Evolutionary conservation across 2,329 filamentous ascomycete genomes (phyloP).

Genomic region (Emmonsia crescens): DNA sequence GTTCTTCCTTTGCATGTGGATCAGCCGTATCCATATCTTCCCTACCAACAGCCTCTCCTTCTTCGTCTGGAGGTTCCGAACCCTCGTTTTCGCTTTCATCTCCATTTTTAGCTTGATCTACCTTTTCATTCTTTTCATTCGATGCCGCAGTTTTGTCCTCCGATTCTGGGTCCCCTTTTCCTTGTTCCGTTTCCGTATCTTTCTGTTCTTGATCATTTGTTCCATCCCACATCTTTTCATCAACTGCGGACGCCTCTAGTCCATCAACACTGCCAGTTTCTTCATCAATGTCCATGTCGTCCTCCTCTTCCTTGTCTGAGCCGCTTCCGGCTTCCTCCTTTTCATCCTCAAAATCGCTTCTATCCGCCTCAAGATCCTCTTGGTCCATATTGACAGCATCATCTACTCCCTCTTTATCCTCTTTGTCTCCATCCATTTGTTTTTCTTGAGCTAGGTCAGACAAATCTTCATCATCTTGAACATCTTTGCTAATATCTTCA

Average conservation of each 20-base stretch:
- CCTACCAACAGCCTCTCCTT: slow-evolving; percentile 51
- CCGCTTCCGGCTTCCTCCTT: slow-evolving; percentile 49
- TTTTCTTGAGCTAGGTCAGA: slow-evolving; percentile 81
- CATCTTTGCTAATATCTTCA: slow-evolving; percentile 96
- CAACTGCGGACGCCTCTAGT: slow-evolving; percentile 76
- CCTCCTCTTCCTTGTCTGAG: slow-evolving; percentile 50
- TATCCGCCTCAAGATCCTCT: slow-evolving; percentile 80
- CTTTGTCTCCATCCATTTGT: slow-evolving; percentile 36
- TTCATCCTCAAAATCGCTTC: slow-evolving; percentile 47
- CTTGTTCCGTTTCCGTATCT: slow-evolving; percentile 66
- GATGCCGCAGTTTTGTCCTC: slow-evolving; percentile 53
- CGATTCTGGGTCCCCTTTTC: slow-evolving; percentile 39
- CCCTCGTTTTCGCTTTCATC: slow-evolving; percentile 46
- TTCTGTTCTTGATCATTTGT: slow-evolving; percentile 52
- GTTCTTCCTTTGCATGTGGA: slow-evolving; percentile 69
- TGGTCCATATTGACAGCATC: slow-evolving; percentile 53
- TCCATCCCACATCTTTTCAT: slow-evolving; percentile 99
- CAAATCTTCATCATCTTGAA: slow-evolving; percentile 85
- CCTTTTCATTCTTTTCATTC: slow-evolving; percentile 44
- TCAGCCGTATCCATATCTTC: slow-evolving; percentile 56
- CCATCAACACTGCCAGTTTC: slow-evolving; percentile 87
- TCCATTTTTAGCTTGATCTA: slow-evolving; percentile 45
- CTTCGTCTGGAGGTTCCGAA: slow-evolving; percentile 42
- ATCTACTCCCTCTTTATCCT: slow-evolving; percentile 36
- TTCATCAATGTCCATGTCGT: slow-evolving; percentile 67